Evolutionary conservation across 257 asterid species (phyloP).

Genomic region (Gentiana dahurica): DNA sequence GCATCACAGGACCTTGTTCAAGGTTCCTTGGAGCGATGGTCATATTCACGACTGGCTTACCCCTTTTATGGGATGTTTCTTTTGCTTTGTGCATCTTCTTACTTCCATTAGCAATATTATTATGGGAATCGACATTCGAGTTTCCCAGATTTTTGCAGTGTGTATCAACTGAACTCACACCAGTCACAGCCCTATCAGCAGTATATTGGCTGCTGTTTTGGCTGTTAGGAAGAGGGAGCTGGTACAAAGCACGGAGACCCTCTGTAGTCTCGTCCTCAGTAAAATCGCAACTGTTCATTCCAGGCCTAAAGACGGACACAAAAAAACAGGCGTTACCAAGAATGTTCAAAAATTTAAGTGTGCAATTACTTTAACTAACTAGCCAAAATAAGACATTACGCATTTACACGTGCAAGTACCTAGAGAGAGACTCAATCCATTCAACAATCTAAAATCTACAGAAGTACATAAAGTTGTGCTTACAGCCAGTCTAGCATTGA

Average conservation of each 20-base stretch:
- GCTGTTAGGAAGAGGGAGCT: slow-evolving; percentile 35
- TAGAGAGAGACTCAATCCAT: neutral
- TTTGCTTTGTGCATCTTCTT: slow-evolving; percentile 48
- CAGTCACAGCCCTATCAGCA: slow-evolving; percentile 26
- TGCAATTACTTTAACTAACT: neutral
- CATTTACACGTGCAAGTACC: no score
- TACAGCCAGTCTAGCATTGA: slow-evolving; percentile 92
- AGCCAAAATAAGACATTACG: no score
- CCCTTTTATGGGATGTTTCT: slow-evolving; percentile 19
- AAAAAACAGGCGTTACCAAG: slow-evolving; percentile 5
- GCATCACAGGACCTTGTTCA: slow-evolving; percentile 27
- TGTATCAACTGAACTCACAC: slow-evolving; percentile 30
- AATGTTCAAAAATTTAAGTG: neutral
- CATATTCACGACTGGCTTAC: slow-evolving; percentile 19
- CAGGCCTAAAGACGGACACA: slow-evolving; percentile 49
- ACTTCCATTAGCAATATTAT: slow-evolving; percentile 20
- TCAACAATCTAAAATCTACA: neutral
- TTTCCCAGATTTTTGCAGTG: slow-evolving; percentile 10
- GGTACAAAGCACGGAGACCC: slow-evolving; percentile 42
- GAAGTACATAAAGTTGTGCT: slow-evolving; percentile 28
- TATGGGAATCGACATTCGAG: slow-evolving; percentile 17
- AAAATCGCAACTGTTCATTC: slow-evolving; percentile 67
- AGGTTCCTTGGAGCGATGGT: slow-evolving; percentile 22
- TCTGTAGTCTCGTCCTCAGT: slow-evolving; percentile 63
- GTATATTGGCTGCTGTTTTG: slow-evolving; percentile 29